These are phyloP conservation scores for Daldinia concentrica DNA, from an alignment of 495 filamentous ascomycete genomes.

Conservation along the genomic window DNA sequence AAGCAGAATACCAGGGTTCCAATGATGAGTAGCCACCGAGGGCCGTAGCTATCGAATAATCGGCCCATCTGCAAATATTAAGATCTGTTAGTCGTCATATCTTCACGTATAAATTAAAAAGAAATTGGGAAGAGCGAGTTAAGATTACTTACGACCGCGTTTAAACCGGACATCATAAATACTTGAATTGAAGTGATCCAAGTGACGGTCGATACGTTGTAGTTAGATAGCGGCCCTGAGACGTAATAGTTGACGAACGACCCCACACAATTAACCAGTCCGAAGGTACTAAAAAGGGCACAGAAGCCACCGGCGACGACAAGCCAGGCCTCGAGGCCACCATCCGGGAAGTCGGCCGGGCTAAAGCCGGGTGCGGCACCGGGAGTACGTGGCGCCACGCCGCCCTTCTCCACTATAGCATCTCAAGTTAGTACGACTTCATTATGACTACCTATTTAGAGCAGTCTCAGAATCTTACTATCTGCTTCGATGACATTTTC, in stretches of 20 bases:
- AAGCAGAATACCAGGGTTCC: constrained; percentile 72
- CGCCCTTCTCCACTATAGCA: constrained; percentile 48
- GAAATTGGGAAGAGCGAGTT: constrained; percentile 33
- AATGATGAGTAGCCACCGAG: constrained; percentile 65
- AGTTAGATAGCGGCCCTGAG: constrained; percentile 56
- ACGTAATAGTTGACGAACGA: constrained; percentile 68
- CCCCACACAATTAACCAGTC: constrained; percentile 73
- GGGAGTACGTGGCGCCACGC: constrained; percentile 27
- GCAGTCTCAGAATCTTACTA: constrained; percentile 16
- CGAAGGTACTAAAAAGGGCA: constrained; percentile 71
- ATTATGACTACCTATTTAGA: background rate
- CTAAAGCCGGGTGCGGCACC: constrained; percentile 47
- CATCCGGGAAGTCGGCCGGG: constrained; percentile 67
- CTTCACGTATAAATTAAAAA: constrained; percentile 28
- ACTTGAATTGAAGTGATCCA: constrained; percentile 66
- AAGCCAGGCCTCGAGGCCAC: constrained; percentile 72
- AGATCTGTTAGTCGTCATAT: constrained; percentile 10
- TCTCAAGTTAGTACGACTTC: background rate
- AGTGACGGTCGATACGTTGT: constrained; percentile 60
- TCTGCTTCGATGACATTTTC: constrained; percentile 48
- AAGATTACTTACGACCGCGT: constrained; percentile 57
- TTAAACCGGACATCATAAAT: constrained; percentile 52
- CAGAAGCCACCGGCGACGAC: constrained; percentile 71
- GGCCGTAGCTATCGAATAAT: constrained; percentile 75
- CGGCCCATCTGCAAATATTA: constrained; percentile 58